A percentile compares a stretch with the other conserved stretches of the same genome.
Conservation (phyloP, 2,329 filamentous ascomycete species). For the Penicillium expansum region DNA sequence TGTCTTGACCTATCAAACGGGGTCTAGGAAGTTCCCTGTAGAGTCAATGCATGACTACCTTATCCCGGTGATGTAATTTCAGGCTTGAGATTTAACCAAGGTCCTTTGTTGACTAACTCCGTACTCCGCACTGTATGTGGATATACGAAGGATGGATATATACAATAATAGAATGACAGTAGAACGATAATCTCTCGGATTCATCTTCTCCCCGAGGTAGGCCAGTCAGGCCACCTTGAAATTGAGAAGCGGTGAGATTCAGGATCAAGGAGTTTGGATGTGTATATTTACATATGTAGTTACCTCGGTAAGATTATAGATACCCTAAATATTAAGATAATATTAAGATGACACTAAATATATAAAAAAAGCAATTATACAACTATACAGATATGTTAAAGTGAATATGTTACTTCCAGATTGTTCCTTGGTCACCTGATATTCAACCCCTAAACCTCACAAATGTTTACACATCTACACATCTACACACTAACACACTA, state of each 20-base stretch:
- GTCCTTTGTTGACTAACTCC: background rate
- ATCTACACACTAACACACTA: background rate
- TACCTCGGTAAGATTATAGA: background rate
- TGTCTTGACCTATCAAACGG: background rate
- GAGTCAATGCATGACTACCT: background rate
- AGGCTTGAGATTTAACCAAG: background rate
- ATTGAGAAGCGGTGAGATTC: background rate
- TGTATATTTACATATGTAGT: background rate
- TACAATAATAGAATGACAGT: too few relatives aligned
- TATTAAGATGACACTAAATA: too few relatives aligned
- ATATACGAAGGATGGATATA: too few relatives aligned
- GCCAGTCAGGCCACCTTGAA: background rate
- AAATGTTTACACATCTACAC: too few relatives aligned
- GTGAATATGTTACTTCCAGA: too few relatives aligned
- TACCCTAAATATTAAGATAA: too few relatives aligned
- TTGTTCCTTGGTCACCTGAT: constrained; percentile 5
- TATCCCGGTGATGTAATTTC: background rate
- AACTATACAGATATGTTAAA: too few relatives aligned
- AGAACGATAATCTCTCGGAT: too few relatives aligned
- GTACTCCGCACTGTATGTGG: too few relatives aligned
- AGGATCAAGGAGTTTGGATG: background rate
- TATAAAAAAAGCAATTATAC: too few relatives aligned
- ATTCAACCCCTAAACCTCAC: too few relatives aligned
- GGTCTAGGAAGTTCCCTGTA: background rate
- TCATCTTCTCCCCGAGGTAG: background rate